Percentiles rank a stretch among this genome's conserved stretches.
Evolutionary conservation across 495 filamentous ascomycete genomes (phyloP).

Genomic region (Hypoxylon rickii): DNA sequence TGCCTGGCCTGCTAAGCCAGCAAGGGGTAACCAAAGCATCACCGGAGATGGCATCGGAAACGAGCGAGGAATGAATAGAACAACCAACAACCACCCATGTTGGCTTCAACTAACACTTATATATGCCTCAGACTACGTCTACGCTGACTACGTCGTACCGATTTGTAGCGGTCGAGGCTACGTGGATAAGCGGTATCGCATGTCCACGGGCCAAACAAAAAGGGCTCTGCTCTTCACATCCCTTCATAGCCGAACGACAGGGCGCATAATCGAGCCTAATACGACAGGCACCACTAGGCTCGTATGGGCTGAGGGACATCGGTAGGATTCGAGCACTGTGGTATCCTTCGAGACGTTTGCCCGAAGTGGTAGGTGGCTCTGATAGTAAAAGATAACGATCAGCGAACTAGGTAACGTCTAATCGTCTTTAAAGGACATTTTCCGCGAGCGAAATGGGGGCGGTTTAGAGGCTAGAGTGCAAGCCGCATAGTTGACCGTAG

Average conservation of each 20-base stretch:
- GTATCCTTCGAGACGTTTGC: conserved; percentile 14
- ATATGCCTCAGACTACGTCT: conserved; percentile 5
- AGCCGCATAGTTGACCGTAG: conserved; percentile 2
- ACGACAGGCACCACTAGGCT: conserved; percentile 10
- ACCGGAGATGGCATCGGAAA: neutral
- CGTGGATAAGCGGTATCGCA: conserved; percentile 3
- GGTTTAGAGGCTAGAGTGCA: neutral
- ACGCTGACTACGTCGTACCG: neutral
- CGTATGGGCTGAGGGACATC: conserved; percentile 2
- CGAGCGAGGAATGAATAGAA: neutral
- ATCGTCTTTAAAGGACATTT: neutral
- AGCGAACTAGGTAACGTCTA: neutral
- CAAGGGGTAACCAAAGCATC: conserved; percentile 28
- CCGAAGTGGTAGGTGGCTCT: conserved; percentile 24
- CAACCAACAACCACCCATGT: neutral
- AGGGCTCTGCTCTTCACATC: conserved; percentile 6
- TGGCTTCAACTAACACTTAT: conserved; percentile 11
- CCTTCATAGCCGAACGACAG: conserved; percentile 1
- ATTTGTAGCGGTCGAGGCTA: neutral
- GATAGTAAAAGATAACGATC: conserved; percentile 21
- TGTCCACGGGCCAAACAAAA: conserved; percentile 1
- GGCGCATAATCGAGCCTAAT: conserved; percentile 9
- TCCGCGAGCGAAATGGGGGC: conserved; percentile 1
- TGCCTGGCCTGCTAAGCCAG: conserved; percentile 20
- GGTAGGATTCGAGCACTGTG: conserved; percentile 20